Base-by-base conservation (phyloP, 2,329 filamentous ascomycete species). In the Hortaea werneckii region DNA sequence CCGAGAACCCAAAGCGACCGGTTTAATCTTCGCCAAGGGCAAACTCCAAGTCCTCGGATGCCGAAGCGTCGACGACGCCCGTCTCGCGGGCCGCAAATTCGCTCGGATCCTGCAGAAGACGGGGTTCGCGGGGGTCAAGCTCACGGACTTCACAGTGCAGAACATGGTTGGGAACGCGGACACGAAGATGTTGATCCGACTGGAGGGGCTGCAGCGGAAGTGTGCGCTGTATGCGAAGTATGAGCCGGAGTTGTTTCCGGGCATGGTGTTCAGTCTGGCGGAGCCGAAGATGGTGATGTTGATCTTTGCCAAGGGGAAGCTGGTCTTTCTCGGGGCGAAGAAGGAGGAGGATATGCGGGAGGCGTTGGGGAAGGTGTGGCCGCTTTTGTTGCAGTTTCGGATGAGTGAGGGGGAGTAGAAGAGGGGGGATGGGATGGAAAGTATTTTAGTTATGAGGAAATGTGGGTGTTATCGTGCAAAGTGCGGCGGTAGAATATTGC, bases 1-100 rank as follows among this genome's bases (percentile, higher is more conserved):
- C 57, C 85, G 87, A 60, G 86, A 92, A 56, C 87, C 87, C 45
- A 92, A 90, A 72, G 90, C 87, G 2, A 92, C 87, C 0, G 86
- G 86, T 2, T 70, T 92, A 37, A 90, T 94, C 71, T 92, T 94
- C 57, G 85, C 85, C 44, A 87, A 83, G 0, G 87, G 87, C 67
- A 92, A 92, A 75, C 90, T 92, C 86, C 86, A 92, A n/a, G 85
- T 92, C 8, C 90, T 87, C 40, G 87, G 87, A 69, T 85, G 86
- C 48, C 90, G 90, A 68, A 90, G 85, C 0, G 85, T 92, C 63
- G 86, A 90, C 65, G 87, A 92, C 63, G 89, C 85, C 32, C 90
- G 89, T 72, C 78, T 92, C 58, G 86, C 86, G 1, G 87, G 83
- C 42, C 79, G 86, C 66, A 92, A 92, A 67, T 92, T 90, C 61